Base-by-base conservation (phyloP, 495 filamentous ascomycete genomes). In the Penicillium soppii region DNA sequence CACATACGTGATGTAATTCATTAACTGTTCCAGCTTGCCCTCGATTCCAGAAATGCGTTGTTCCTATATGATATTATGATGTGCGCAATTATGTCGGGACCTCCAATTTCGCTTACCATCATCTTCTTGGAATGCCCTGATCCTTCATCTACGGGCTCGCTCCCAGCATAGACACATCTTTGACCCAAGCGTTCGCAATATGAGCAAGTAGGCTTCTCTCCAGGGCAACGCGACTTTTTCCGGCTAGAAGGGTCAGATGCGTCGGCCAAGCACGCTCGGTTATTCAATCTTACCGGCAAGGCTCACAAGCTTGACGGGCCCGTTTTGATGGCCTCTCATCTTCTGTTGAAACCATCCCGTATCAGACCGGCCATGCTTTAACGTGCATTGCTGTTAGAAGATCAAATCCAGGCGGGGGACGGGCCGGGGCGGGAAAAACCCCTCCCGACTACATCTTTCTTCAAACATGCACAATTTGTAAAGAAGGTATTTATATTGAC, bases 151-250 rank as follows among this genome's bases (percentile, higher is more conserved):
- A 52, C 55, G 9, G 43, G 41, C n/a, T 71, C 67, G 10, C 44
- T 21, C 13, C 55, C 57, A 0, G 66, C 50, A 49, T 75, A 76
- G 12, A 63, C 54, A 43, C 72, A 75, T 37, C 55, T 43, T 51
- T 75, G 71, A 9, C 70, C 66, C 37, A 75, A 53, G 5, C 72
- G 66, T 33, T 63, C 50, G 32, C 72, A 75, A 21, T 65, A 72
- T 1, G 72, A 75, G 49, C 72, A 75, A 13, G 52, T 57, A 4
- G 72, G 72, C 43, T 67, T 71, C 47, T 75, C 71, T 8, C 72
- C 72, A 0, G 72, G 70, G 46, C 72, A 75, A 27, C 69, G 62
- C 17, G 71, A 68, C 51, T 75, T 75, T 52, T 75, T 74, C 15
- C 72, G 60, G 20, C 72, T 75, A 29, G n/a, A 20, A 44, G n/a